These are phyloP conservation scores for Pestalotiopsis sp. DNA, from an alignment of 2,329 filamentous ascomycete genomes.

Conservation along the genomic window DNA sequence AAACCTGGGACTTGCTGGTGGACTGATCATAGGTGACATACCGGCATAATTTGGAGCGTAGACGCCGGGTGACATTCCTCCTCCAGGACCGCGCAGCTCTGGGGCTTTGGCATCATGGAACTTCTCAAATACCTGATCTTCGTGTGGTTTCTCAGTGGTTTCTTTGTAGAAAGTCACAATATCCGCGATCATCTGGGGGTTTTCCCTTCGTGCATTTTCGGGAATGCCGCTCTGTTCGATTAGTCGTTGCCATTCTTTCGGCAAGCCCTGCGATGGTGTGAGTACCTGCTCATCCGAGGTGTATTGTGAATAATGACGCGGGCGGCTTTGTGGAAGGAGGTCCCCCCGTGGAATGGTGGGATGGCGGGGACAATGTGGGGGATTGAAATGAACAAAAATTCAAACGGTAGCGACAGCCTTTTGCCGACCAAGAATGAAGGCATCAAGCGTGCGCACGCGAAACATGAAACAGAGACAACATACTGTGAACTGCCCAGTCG, in stretches of 20 bases:
- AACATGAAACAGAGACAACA: conserved; percentile 20
- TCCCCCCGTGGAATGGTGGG: not conserved
- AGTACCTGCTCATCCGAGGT: conserved; percentile 9
- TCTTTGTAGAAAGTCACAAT: conserved; percentile 98
- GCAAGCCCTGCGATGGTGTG: conserved; percentile 69
- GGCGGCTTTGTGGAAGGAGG: not conserved
- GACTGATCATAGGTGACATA: conserved; percentile 69
- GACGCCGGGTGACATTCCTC: conserved; percentile 52
- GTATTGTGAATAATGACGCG: not conserved
- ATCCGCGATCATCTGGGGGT: conserved; percentile 93
- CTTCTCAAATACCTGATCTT: conserved; percentile 93
- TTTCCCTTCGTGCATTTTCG: conserved; percentile 92
- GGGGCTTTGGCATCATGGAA: conserved; percentile 81
- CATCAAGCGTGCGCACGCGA: not conserved
- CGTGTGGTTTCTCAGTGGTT: conserved; percentile 76
- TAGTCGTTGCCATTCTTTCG: conserved; percentile 96
- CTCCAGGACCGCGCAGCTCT: conserved; percentile 48
- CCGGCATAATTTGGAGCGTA: conserved; percentile 57
- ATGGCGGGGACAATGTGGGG: conserved; percentile 16
- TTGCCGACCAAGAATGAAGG: not conserved
- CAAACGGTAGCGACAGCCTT: not conserved
- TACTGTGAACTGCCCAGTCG: conserved; percentile 95
- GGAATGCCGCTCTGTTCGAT: conserved; percentile 95
- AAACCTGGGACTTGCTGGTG: conserved; percentile 83
- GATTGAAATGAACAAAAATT: conserved; percentile 14